Evolutionary conservation across 2,329 filamentous ascomycete species (phyloP), one percentile per base, ranked within the genome.

Genomic region (Alternaria hordeiaustralica): DNA sequence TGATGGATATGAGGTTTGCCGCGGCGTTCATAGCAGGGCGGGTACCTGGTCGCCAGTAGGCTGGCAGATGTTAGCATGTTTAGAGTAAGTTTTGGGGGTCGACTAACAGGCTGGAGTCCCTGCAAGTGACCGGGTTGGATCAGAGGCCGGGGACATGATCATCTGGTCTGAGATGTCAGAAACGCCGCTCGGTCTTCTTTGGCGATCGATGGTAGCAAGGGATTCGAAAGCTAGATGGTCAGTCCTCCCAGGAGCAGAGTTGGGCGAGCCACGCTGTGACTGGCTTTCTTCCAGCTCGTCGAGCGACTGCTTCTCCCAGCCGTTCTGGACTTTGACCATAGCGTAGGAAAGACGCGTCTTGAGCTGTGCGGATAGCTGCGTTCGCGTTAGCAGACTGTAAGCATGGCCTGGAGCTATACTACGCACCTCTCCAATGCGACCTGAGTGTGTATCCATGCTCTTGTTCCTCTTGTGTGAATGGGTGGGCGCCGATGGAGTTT

Each of bases 261-360:
- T 86, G 86, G 53, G 90, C 85, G 90, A 92, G 20, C 84, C 87
- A 18, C 61, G 86, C 86, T 91, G 89, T 2, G 92, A 92, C 10
- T 92, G 88, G 44, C 93, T 82, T 50, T 87, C 88, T 80, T 95
- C 93, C 28, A 95, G 87, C 79, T 95, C 92, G 59, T 91, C 89
- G 61, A 96, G 88, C 18, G 89, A 89, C 67, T 91, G 89, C 54
- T 90, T 87, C 80, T 97, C 92, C 91, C 94, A 96, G 62, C 93
- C 93, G 75, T 96, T 90, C 67, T 81, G 93, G 44, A 97, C 92
- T 80, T 97, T 97, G 76, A 96, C 87, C 87, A 97, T 96, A 68
- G 95, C 95, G 79, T 97, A 97, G 7, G 93, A 93, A 26, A 98
- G 86, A 72, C 93, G 91, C 55, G 93, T 90, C 76, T 90, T 91